Evolutionary conservation across 805 yeast species (phyloP).

Genomic region (Cyberlindnera veronae): DNA sequence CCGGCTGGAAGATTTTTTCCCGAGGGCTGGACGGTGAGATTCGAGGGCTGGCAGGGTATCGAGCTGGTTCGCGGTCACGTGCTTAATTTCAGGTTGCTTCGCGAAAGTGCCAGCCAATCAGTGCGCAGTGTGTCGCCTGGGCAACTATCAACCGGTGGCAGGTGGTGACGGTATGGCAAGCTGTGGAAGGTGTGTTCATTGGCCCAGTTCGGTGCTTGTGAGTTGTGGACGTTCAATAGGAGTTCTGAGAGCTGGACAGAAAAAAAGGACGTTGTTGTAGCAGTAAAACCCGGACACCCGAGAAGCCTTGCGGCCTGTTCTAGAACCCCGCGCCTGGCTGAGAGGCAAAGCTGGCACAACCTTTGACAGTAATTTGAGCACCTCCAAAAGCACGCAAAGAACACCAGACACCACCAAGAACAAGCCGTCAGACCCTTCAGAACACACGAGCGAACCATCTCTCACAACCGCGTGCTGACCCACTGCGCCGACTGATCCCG

Average conservation of each 20-base stretch:
- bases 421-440: background rate
- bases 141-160: conserved; percentile 11
- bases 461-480: background rate
- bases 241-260: no score
- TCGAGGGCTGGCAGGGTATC: no score
- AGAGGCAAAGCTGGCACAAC: conserved; percentile 1
- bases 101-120: conserved; percentile 14
- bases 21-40: background rate
- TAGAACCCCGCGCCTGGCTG: conserved; percentile 2
- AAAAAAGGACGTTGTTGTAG: no score
- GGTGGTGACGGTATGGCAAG: background rate
- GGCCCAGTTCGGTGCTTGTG: no score
- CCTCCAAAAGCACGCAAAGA: background rate
- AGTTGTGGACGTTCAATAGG: no score
- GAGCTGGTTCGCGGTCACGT: conserved; percentile 2
- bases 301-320: background rate
- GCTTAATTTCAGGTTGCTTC: background rate
- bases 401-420: background rate
- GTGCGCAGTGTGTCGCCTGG: conserved; percentile 14
- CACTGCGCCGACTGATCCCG: background rate
- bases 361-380: background rate
- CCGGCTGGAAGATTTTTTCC: background rate
- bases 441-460: no score
- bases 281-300: background rate
- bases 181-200: background rate